Base-by-base conservation (phyloP, 2,329 filamentous ascomycete genomes). In the Botrytis deweyae region DNA sequence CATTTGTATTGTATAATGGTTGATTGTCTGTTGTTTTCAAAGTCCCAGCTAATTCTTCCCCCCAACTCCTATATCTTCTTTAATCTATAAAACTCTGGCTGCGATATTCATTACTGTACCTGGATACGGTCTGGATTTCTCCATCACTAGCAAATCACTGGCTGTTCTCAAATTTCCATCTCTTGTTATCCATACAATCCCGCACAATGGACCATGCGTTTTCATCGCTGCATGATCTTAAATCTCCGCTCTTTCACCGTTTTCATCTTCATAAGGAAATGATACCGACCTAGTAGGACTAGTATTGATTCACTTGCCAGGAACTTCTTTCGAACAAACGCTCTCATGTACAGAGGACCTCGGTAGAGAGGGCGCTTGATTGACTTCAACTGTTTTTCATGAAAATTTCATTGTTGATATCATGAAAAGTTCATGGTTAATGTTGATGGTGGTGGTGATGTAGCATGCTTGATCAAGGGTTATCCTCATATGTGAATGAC, bases 221-320 rank as follows among this genome's bases (percentile, higher is more conserved):
- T 58, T 69, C 49, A 58, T 44, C 36, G 40, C 42, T 69, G 66
- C 66, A 69, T 68, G 49, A 68, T 55, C 20, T 55, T 58, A 38
- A 29, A 68, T 58, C 49, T 42, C 66, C 66, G 66, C 49, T 68
- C 49, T 55, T 55, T 68, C 49, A 42, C 66, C 66, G 66, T 68
- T 68, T 68, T 68, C 66, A 58, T 58, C 7, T 22, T 29, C 52
- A 18, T 58, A 42, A 40, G 61, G 61, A 64, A n/a, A 44, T 62
- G 29, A 25, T 63, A 16, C 59, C 36, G 33, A 33, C 33, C 33
- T 33, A 33, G 33, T 38, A 10, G 33, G 22, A 36, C 29, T 61
- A 61, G 29, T 38, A 12, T 14, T n/a, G 33, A 40, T 42, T 42
- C 49, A n/a, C 22, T 63, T 63, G 3, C 61, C 14, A 42, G 61